Base-by-base conservation (phyloP, 169 alveolate genomes). In the Plasmodium knowlesi region DNA sequence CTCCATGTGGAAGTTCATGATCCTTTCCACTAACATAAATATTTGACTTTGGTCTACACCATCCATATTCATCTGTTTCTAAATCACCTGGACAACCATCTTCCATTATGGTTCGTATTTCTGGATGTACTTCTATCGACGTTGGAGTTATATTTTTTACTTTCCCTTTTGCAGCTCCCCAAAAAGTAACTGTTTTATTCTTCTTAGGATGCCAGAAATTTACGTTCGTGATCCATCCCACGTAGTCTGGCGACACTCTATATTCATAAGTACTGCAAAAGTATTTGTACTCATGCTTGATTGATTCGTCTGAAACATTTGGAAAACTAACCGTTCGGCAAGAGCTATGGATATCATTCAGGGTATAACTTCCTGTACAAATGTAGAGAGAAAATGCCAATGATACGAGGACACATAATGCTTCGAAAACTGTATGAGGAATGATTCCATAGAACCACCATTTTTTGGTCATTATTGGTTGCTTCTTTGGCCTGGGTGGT, bases 391-490 rank as follows among this genome's bases (percentile, higher is more conserved):
- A 97, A 53, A 96, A 76, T n/a, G 97, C 95, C 67, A 97, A 93
- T n/a, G 97, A 93, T 34, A 96, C 83, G 43, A 97, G 95, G 4
- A 97, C 99, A 88, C 97, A 92, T 74, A 92, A 93, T 5, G 98
- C 99, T 83, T 97, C 98, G 84, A 97, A 97, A 30, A 97, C 84
- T 14, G 99, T 97, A 95, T 97, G 99, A 14, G 99, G 99, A 1
- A 97, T 37, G 88, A 97, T 97, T 74, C 98, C 99, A 90, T 92
- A 96, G 30, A 97, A 70, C 99, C 99, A 97, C 99, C 99, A 97
- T 73, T 95, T 97, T 73, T 97, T 93, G 19, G 99, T 97, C 99
- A 97, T 97, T 86, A 97, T 97, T 10, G 98, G 99, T 84, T 97
- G 97, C 83, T 95, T 96, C 70, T 96, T 95, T 41, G 97, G 98